Percentiles rank a stretch among this genome's conserved stretches.
Conservation (phyloP, 345 rosid species). For the Heritiera littoralis region DNA sequence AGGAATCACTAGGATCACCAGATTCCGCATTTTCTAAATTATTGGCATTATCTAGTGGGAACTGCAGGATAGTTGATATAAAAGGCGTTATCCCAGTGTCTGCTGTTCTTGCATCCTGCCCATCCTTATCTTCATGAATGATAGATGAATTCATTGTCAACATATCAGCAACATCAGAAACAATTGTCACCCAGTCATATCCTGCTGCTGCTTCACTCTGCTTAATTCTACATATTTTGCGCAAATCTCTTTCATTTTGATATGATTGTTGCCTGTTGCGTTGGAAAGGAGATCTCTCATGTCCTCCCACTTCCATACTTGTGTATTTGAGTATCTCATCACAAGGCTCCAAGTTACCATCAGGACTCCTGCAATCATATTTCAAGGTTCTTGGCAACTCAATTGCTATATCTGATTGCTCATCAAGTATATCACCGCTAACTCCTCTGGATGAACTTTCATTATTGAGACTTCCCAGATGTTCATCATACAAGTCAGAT, state of each 20-base stretch:
- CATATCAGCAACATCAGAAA: slow-evolving; percentile 41
- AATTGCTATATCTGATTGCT: slow-evolving; percentile 32
- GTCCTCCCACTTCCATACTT: slow-evolving; percentile 18
- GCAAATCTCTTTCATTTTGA: slow-evolving; percentile 42
- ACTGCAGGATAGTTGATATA: slow-evolving; percentile 40
- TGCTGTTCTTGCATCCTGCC: slow-evolving; percentile 25
- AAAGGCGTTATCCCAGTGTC: slow-evolving; percentile 43
- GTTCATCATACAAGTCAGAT: slow-evolving; percentile 25
- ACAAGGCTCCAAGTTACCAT: slow-evolving; percentile 32
- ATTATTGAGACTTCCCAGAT: slow-evolving; percentile 22
- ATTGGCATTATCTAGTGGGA: slow-evolving; percentile 31
- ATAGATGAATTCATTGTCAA: slow-evolving; percentile 33
- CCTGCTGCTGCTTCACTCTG: slow-evolving; percentile 34
- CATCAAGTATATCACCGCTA: slow-evolving; percentile 28
- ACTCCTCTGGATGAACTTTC: slow-evolving; percentile 27
- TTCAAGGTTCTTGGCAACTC: slow-evolving; percentile 39
- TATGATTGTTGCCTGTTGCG: slow-evolving; percentile 21
- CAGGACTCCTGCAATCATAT: slow-evolving; percentile 29
- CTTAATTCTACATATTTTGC: slow-evolving; percentile 34
- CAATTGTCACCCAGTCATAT: slow-evolving; percentile 34
- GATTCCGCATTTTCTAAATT: slow-evolving; percentile 25
- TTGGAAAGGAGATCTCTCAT: slow-evolving; percentile 15
- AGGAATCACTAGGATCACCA: slow-evolving; percentile 19
- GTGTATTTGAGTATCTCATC: slow-evolving; percentile 23
- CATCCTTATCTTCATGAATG: slow-evolving; percentile 25